Percentiles rank a stretch among this genome's conserved stretches.
These are phyloP conservation scores for Pneumocystis sp. DNA, from an alignment of 1,139 yeast species.

Conservation along the genomic window DNA sequence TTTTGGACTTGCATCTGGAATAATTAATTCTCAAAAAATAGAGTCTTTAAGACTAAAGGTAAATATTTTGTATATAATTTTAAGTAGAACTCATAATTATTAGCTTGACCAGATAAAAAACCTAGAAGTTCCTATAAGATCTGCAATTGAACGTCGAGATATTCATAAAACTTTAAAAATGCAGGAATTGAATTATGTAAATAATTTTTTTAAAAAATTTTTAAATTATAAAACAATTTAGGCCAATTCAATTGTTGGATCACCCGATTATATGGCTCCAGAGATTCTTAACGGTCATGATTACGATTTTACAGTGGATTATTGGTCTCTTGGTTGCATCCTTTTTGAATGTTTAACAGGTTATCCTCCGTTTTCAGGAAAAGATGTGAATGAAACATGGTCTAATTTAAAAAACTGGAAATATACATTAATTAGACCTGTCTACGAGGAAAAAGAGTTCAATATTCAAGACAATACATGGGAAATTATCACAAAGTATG, in stretches of 20 bases:
- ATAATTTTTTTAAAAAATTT: slow-evolving; percentile 45
- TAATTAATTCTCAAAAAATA: slow-evolving; percentile 81
- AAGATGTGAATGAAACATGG: slow-evolving; percentile 86
- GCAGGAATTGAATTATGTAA: slow-evolving; percentile 52
- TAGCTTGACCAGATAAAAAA: slow-evolving; percentile 49
- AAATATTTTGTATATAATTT: not conserved
- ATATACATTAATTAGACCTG: slow-evolving; percentile 75
- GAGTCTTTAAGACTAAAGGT: slow-evolving; percentile 68
- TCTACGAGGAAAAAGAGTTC: slow-evolving; percentile 24
- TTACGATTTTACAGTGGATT: slow-evolving; percentile 92
- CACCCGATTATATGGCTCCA: slow-evolving; percentile 98
- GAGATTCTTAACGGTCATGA: slow-evolving; percentile 90
- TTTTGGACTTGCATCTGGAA: slow-evolving; percentile 94
- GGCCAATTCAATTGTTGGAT: slow-evolving; percentile 93
- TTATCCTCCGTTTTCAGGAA: slow-evolving; percentile 93
- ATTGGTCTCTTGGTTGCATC: slow-evolving; percentile 97
- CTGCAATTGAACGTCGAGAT: slow-evolving; percentile 11
- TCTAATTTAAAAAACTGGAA: slow-evolving; percentile 89
- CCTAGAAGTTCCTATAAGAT: slow-evolving; percentile 38
- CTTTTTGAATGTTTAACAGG: slow-evolving; percentile 85
- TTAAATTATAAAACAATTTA: slow-evolving; percentile 47
- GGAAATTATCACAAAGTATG: slow-evolving; percentile 51
- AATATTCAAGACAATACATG: slow-evolving; percentile 63
- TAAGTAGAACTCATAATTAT: slow-evolving; percentile 27
- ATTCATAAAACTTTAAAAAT: slow-evolving; percentile 43